Base-by-base conservation (phyloP, 2,329 filamentous ascomycete species). In the Didymella pinodella region DNA sequence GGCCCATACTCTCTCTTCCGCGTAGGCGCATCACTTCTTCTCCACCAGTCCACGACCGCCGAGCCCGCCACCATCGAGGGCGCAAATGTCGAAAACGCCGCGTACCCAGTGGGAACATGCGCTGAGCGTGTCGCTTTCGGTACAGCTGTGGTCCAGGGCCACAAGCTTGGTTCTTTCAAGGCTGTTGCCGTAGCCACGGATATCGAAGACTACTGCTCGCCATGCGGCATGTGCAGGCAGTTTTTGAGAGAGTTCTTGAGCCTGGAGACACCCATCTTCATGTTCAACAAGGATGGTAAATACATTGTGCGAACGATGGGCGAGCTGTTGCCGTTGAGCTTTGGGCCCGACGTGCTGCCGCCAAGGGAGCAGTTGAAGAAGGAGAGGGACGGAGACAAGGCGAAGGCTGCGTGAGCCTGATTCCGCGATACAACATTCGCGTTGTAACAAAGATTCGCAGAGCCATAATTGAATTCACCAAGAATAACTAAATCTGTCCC, bases 171-270 rank as follows among this genome's bases (percentile, higher is more conserved):
- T 49, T 77, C 69, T 57, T 79, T 74, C 65, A 88, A 87, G 71
- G 94, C 93, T 20, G 78, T 99, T 22, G 94, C 91, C 16, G 93
- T 99, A 4, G 86, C 91, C 7, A 96, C 93, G 6, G 91, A 97
- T 74, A 89, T 91, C 59, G 68, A 69, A 16, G 72, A 72, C 28
- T 75, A 72, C 40, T 76, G 73, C 65, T 80, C 76, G 44, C 95
- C 95, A 0, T 99, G 95, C 75, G 95, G 95, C 54, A 97, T 97
- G 93, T 98, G 94, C 77, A 84, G 94, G 69, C 94, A 97, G 76
- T 96, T 94, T 59, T 70, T 84, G 49, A 61, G 81, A 29, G 82
- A 84, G 69, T 84, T 84, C 48, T 75, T 80, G 60, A 75, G 76
- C 57, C 71, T 80, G 7, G 67, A 75, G 6, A 88, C 86, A 58